phyloP scores from a whole-genome alignment of 1,284 basidiomycete genomes.

The Austropuccinia psidii region DNA sequence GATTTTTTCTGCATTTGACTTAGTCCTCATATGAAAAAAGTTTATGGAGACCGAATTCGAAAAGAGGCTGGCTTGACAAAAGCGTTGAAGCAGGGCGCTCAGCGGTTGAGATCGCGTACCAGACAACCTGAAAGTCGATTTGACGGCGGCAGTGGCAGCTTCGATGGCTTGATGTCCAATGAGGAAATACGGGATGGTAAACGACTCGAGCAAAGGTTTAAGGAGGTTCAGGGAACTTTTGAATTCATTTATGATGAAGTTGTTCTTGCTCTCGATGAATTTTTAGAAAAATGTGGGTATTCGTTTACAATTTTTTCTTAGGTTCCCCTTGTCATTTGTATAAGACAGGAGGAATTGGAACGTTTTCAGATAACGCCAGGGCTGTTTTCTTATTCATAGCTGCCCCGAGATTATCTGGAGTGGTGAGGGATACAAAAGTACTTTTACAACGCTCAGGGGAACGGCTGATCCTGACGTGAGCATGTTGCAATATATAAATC shows the following conservation, averaged over 20 bases:
- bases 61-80: conserved; percentile 95
- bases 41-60: conserved; percentile 84
- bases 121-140: conserved; percentile 54
- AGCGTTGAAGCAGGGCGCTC: conserved; percentile 62
- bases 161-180: conserved; percentile 53
- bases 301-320: neutral
- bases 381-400: conserved; percentile 37
- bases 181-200: conserved; percentile 11
- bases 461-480: conserved; percentile 53
- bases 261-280: conserved; percentile 79
- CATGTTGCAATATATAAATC: neutral
- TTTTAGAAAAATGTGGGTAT: conserved; percentile 71
- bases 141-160: conserved; percentile 38
- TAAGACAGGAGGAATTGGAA: conserved; percentile 43
- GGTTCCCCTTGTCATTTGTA: neutral
- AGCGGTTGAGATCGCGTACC: conserved; percentile 57
- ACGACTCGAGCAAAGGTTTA: conserved; percentile 66
- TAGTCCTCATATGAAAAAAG: conserved; percentile 91
- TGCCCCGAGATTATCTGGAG: conserved; percentile 45
- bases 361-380: conserved; percentile 33
- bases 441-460: conserved; percentile 85
- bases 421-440: conserved; percentile 79
- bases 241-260: conserved; percentile 93
- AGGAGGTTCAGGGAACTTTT: conserved; percentile 83
- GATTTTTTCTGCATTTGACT: neutral